Percentiles rank a stretch among this genome's conserved stretches.
phyloP scores from a whole-genome alignment of 2,329 filamentous ascomycete genomes.

The Ophiocordyceps sinensis region DNA sequence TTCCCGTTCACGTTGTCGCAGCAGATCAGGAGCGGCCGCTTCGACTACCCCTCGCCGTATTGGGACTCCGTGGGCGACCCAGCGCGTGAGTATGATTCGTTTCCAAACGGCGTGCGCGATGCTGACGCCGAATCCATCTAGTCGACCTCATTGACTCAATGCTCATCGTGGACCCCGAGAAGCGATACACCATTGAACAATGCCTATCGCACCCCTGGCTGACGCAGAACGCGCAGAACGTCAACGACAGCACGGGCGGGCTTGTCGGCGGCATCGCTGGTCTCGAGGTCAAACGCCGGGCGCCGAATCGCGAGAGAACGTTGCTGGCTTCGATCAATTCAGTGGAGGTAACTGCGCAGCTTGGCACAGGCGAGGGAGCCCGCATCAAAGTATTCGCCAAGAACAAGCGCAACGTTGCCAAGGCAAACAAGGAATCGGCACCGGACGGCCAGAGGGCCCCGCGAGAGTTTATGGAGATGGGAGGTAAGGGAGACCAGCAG shows the following conservation, averaged over 20 bases:
- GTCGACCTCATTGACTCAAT: conserved; percentile 88
- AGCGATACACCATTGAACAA: conserved; percentile 76
- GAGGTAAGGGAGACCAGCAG: conserved; percentile 70
- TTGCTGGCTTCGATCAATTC: conserved; percentile 72
- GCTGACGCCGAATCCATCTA: conserved; percentile 1
- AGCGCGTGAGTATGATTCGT: conserved; percentile 38
- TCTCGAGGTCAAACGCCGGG: conserved; percentile 73
- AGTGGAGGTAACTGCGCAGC: conserved; percentile 36
- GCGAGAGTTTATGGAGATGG: conserved; percentile 69
- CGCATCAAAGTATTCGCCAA: conserved; percentile 64
- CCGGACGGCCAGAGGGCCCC: conserved; percentile 55
- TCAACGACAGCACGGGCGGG: conserved; percentile 81
- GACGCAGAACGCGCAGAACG: conserved; percentile 42
- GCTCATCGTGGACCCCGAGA: conserved; percentile 75
- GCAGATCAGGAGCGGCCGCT: conserved; percentile 78
- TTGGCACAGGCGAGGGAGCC: conserved; percentile 41
- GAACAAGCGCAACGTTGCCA: conserved; percentile 34
- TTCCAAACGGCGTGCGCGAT: too few relatives aligned
- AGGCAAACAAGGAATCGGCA: conserved; percentile 39
- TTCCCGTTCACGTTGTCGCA: conserved; percentile 79
- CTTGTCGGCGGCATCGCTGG: conserved; percentile 73
- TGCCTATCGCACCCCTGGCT: conserved; percentile 89
- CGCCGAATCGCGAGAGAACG: conserved; percentile 69
- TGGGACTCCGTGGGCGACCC: conserved; percentile 53
- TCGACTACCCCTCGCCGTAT: conserved; percentile 92